phyloP scores from a whole-genome alignment of 1,139 yeast species.

The Pichia sp. region DNA sequence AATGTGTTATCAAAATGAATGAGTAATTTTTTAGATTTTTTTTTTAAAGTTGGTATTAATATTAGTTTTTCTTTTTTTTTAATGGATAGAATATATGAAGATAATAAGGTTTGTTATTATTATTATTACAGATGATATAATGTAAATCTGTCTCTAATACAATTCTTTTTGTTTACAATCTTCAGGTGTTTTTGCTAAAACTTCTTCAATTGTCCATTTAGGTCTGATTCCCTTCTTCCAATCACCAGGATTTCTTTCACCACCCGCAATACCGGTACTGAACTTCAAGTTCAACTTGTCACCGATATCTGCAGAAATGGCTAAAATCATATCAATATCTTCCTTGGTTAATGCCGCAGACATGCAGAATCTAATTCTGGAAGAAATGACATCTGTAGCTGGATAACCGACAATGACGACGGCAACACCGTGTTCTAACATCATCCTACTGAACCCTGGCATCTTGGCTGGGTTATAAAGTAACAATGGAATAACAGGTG shows the following conservation, averaged over 20 bases:
- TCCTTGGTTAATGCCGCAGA: constrained; percentile 91
- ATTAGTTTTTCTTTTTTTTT: too few species aligned
- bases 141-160: too few species aligned
- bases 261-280: constrained; percentile 76
- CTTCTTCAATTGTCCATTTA: constrained; percentile 78
- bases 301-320: constrained; percentile 76
- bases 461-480: constrained; percentile 89
- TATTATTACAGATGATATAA: too few species aligned
- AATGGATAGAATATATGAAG: neutral
- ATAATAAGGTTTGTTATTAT: neutral
- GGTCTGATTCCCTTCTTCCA: constrained; percentile 55
- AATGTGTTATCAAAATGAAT: too few species aligned
- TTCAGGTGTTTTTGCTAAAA: constrained; percentile 66
- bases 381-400: constrained; percentile 89
- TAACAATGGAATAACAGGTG: constrained; percentile 91
- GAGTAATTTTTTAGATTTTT: too few species aligned
- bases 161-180: constrained; percentile 55
- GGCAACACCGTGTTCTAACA: constrained; percentile 79
- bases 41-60: too few species aligned
- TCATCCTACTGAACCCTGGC: constrained; percentile 87
- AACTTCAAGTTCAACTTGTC: constrained; percentile 73
- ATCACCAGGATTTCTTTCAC: constrained; percentile 49
- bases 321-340: constrained; percentile 81
- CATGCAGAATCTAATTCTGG: constrained; percentile 91
- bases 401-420: constrained; percentile 98